phyloP scores from a whole-genome alignment of 495 filamentous ascomycete species.

The Penicillium ochrochloron region DNA sequence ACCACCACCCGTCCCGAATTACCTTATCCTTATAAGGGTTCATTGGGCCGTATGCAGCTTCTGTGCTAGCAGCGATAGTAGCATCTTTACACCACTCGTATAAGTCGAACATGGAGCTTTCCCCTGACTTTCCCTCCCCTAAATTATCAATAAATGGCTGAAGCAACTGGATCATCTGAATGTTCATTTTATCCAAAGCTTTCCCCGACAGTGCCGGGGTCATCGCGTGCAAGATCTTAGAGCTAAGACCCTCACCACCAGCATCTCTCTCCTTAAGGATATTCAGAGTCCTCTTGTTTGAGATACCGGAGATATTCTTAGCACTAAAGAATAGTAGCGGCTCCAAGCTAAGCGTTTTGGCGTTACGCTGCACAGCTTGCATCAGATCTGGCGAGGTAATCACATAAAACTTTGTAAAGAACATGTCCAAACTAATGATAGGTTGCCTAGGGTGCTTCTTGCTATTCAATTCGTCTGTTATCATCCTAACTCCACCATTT shows the following conservation, averaged over 20 bases:
- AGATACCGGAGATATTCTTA: conserved; percentile 28
- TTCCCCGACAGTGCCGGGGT: conserved; percentile 31
- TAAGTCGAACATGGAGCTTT: conserved; percentile 24
- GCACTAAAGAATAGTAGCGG: conserved; percentile 33
- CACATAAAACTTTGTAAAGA: conserved; percentile 50
- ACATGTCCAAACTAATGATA: conserved; percentile 49
- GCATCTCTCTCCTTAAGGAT: conserved; percentile 24
- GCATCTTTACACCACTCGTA: conserved; percentile 46
- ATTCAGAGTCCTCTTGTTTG: conserved; percentile 15
- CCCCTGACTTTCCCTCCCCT: conserved; percentile 17
- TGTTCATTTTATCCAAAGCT: conserved; percentile 37
- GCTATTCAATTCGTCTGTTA: conserved; percentile 14
- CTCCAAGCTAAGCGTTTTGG: conserved; percentile 47
- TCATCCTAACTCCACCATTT: neutral
- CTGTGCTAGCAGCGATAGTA: conserved; percentile 53
- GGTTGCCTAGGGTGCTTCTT: conserved; percentile 32
- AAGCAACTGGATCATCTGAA: conserved; percentile 28
- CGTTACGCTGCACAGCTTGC: conserved; percentile 45
- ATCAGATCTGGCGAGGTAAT: conserved; percentile 48
- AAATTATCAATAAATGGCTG: conserved; percentile 27
- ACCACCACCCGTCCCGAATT: conserved; percentile 52
- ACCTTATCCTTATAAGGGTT: conserved; percentile 51
- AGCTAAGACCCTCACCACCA: conserved; percentile 27
- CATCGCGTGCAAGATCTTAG: conserved; percentile 29
- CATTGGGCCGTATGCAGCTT: conserved; percentile 51